A percentile compares a stretch with the other conserved stretches of the same genome.
Conservation (phyloP, 2,329 filamentous ascomycete genomes). For the Diaporthe sp. region DNA sequence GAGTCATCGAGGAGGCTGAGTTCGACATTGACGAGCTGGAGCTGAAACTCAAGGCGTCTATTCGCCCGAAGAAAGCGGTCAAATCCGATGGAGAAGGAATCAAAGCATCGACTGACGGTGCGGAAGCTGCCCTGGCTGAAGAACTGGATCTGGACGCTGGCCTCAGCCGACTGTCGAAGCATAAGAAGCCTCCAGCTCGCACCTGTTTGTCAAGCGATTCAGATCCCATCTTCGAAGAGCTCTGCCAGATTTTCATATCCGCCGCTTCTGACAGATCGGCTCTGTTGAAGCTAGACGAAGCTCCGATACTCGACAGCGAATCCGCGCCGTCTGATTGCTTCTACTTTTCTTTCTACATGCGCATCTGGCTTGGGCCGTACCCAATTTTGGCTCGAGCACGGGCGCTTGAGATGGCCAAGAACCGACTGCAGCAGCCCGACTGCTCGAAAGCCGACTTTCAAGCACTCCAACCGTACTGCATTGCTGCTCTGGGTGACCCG, state of each 20-base stretch:
- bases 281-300: slow-evolving; percentile 66
- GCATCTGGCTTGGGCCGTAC: slow-evolving; percentile 80
- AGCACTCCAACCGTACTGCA: slow-evolving; percentile 83
- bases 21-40: slow-evolving; percentile 83
- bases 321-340: slow-evolving; percentile 72
- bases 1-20: slow-evolving; percentile 75
- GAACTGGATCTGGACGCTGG: slow-evolving; percentile 56
- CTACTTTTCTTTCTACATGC: slow-evolving; percentile 82
- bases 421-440: slow-evolving; percentile 66
- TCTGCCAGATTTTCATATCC: slow-evolving; percentile 71
- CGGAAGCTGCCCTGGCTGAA: slow-evolving; percentile 46
- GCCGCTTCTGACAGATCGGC: slow-evolving; percentile 62
- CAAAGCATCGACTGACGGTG: slow-evolving; percentile 62
- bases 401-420: slow-evolving; percentile 76
- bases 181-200: slow-evolving; percentile 47
- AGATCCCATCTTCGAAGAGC: slow-evolving; percentile 68
- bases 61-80: slow-evolving; percentile 67
- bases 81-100: slow-evolving; percentile 57
- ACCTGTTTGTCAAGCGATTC: slow-evolving; percentile 68
- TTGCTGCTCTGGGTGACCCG: slow-evolving; percentile 81
- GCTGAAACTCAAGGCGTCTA: slow-evolving; percentile 78
- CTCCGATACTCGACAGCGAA: slow-evolving; percentile 67
- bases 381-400: slow-evolving; percentile 77
- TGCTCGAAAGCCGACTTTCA: slow-evolving; percentile 77
- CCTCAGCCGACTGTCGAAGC: slow-evolving; percentile 55